A percentile compares a stretch with the other conserved stretches of the same genome.
Evolutionary conservation across 108 stramenopile genomes (phyloP).

Genomic region (Skeletonema menzelii): DNA sequence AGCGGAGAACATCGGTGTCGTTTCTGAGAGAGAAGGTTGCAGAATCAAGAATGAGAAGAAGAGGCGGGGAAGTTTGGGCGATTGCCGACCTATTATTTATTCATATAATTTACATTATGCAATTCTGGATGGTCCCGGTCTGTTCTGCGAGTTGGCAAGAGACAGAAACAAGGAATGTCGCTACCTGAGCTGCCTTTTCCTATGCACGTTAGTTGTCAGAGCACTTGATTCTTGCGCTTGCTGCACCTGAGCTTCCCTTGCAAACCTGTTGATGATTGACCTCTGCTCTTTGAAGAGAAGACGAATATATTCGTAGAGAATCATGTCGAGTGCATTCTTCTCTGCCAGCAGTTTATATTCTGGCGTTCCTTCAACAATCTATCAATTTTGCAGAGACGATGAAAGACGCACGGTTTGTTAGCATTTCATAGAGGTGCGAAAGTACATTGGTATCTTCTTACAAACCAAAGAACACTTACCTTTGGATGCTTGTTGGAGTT

Average conservation of each 20-base stretch:
- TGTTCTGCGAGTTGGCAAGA: neutral
- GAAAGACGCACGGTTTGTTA: neutral
- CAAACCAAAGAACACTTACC: slow-evolving; percentile 18
- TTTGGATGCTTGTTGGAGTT: slow-evolving; percentile 50
- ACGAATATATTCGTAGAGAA: slow-evolving; percentile 27
- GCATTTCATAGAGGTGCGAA: neutral
- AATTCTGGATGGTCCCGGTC: neutral
- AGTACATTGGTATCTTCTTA: neutral
- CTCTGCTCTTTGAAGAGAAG: slow-evolving; percentile 25
- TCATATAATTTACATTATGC: neutral
- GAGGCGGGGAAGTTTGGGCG: too few relatives aligned
- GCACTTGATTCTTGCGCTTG: too few relatives aligned
- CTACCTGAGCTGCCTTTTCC: neutral
- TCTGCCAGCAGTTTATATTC: slow-evolving; percentile 37
- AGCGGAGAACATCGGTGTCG: too few relatives aligned
- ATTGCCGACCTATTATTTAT: neutral
- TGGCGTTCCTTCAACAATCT: slow-evolving; percentile 35
- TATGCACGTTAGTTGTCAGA: neutral
- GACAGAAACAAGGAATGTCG: neutral
- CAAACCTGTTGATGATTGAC: slow-evolving; percentile 10
- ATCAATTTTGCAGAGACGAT: neutral
- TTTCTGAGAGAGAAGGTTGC: too few relatives aligned
- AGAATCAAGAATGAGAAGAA: too few relatives aligned
- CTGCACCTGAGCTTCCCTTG: neutral
- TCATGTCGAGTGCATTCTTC: slow-evolving; percentile 34